These are phyloP conservation scores for Nelumbo lutea DNA, from an alignment of 164 flowering plant species.

Conservation along the genomic window DNA sequence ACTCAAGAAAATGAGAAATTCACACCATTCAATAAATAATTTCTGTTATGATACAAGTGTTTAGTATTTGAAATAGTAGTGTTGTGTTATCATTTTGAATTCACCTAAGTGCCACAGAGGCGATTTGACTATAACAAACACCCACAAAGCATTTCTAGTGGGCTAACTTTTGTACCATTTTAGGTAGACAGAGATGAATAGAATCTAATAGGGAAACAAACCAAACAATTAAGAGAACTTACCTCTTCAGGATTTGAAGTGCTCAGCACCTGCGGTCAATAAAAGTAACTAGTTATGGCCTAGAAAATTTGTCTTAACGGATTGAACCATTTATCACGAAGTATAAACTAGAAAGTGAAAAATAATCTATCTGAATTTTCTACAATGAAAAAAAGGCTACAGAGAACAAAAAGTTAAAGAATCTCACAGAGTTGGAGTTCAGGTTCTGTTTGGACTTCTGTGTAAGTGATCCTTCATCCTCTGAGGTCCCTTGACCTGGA, in stretches of 20 bases:
- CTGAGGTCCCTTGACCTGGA: conserved; percentile 31
- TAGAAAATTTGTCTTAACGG: not conserved
- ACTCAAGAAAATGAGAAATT: not conserved
- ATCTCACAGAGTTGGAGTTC: conserved; percentile 43
- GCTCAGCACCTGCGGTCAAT: conserved; percentile 9
- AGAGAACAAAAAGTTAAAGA: conserved; percentile 4
- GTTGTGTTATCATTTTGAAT: no score
- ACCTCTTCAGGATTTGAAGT: conserved; percentile 14
- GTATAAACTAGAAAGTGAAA: not conserved
- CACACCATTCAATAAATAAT: not conserved
- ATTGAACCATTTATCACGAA: not conserved
- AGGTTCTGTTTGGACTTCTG: conserved; percentile 24
- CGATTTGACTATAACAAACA: no score
- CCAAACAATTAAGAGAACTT: not conserved
- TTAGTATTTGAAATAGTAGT: no score
- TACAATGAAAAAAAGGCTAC: not conserved
- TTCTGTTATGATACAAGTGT: no score
- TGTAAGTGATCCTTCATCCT: conserved; percentile 24
- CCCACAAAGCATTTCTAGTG: no score
- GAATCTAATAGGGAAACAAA: no score
- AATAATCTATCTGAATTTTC: not conserved
- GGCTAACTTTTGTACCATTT: no score
- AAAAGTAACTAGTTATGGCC: not conserved
- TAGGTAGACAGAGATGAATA: no score
- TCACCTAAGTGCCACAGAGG: no score